These are phyloP conservation scores for Amphicarpaea edgeworthii DNA, from an alignment of 306 rosid genomes.

Conservation along the genomic window DNA sequence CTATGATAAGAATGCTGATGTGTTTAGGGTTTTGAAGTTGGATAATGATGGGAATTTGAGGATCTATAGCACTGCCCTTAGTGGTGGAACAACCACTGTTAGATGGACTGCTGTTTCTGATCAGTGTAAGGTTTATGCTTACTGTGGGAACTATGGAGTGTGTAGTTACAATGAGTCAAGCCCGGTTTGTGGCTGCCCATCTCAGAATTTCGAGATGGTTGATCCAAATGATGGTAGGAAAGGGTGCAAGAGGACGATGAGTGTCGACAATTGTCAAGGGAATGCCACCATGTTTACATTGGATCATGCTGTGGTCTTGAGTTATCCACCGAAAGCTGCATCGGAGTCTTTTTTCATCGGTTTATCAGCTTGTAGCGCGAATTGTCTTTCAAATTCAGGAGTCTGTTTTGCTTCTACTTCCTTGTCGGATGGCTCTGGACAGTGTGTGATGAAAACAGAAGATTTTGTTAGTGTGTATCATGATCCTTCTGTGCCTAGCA, in stretches of 20 bases:
- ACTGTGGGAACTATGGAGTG: constrained; percentile 74
- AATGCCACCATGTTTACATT: constrained; percentile 56
- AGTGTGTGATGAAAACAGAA: constrained; percentile 35
- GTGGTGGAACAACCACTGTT: constrained; percentile 46
- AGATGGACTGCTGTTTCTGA: constrained; percentile 75
- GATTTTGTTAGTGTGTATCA: constrained; percentile 51
- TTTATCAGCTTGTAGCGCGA: constrained; percentile 42
- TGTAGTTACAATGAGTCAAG: constrained; percentile 65
- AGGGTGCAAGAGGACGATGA: constrained; percentile 71
- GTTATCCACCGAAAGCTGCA: constrained; percentile 51
- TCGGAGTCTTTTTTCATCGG: neutral
- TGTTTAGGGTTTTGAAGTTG: constrained; percentile 63
- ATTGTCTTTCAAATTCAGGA: constrained; percentile 42
- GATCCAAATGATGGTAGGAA: constrained; percentile 62
- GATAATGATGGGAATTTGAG: constrained; percentile 76
- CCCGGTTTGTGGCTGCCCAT: constrained; percentile 72
- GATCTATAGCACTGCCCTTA: constrained; percentile 60
- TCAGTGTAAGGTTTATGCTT: constrained; percentile 74
- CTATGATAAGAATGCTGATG: constrained; percentile 54
- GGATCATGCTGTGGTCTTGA: constrained; percentile 59
- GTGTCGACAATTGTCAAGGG: constrained; percentile 57
- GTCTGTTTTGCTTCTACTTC: constrained; percentile 53
- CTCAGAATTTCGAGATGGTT: constrained; percentile 66
- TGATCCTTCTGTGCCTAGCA: constrained; percentile 50
- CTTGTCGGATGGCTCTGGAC: constrained; percentile 56